Percentiles rank a stretch among this genome's conserved stretches.
phyloP scores from a whole-genome alignment of 768 basidiomycete species.

The Macrolepiota fuliginosa region DNA sequence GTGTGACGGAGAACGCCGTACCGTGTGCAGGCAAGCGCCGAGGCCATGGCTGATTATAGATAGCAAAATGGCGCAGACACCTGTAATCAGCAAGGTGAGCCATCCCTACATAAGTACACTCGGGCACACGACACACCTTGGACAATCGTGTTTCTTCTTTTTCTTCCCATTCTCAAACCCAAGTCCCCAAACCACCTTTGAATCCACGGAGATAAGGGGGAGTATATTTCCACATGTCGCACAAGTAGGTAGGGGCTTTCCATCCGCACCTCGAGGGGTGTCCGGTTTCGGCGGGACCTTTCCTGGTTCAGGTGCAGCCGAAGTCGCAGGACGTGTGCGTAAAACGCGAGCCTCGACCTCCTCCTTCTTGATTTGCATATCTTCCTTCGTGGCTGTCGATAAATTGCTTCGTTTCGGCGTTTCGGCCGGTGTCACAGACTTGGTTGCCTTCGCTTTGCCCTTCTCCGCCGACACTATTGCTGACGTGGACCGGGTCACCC shows the following conservation, averaged over 20 bases:
- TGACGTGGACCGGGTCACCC: constrained; percentile 33
- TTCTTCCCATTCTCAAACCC: constrained; percentile 49
- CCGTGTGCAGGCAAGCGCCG: constrained; percentile 54
- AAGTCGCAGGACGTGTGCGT: constrained; percentile 43
- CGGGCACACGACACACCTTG: constrained; percentile 49
- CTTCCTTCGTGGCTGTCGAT: constrained; percentile 26
- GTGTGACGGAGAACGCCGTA: constrained; percentile 39
- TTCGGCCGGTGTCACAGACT: constrained; percentile 23
- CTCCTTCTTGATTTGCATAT: constrained; percentile 42
- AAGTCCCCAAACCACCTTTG: constrained; percentile 73
- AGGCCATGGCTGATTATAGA: constrained; percentile 74
- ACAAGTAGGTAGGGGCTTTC: constrained; percentile 68
- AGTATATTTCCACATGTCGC: constrained; percentile 68
- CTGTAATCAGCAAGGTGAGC: constrained; percentile 31
- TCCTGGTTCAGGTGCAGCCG: constrained; percentile 27
- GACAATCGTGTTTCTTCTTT: constrained; percentile 70
- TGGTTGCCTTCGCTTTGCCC: constrained; percentile 36
- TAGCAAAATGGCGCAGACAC: constrained; percentile 78
- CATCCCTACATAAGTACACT: background rate
- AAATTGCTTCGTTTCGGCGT: constrained; percentile 23
- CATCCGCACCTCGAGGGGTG: constrained; percentile 57
- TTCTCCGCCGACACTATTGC: constrained; percentile 24
- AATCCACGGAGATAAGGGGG: constrained; percentile 75
- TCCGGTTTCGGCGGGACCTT: constrained; percentile 33
- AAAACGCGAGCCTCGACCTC: constrained; percentile 52